phyloP scores from a whole-genome alignment of 805 yeast species.

The Candida loeiensis region DNA sequence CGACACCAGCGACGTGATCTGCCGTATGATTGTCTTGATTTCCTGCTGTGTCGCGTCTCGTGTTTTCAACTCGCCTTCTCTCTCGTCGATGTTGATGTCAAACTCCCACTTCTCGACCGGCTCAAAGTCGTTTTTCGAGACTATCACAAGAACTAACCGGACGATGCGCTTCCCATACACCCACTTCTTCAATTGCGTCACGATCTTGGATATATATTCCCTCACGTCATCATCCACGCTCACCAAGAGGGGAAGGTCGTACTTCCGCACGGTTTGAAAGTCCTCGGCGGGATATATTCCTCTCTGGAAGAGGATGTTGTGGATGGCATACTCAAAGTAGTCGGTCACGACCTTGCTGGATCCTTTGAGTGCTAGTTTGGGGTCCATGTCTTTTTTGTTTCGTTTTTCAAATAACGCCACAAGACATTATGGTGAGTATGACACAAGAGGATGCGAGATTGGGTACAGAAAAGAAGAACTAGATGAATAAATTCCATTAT shows the following conservation, averaged over 20 bases:
- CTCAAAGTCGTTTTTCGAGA: slow-evolving; percentile 63
- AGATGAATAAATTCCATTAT: too few relatives aligned
- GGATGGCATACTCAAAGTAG: slow-evolving; percentile 78
- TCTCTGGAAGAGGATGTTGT: slow-evolving; percentile 79
- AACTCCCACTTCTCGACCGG: slow-evolving; percentile 87
- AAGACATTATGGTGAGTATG: background rate
- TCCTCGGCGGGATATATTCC: slow-evolving; percentile 89
- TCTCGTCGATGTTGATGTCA: slow-evolving; percentile 46
- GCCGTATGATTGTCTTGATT: slow-evolving; percentile 83
- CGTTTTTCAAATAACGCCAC: background rate
- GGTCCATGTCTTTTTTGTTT: slow-evolving; percentile 3
- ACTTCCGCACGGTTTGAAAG: slow-evolving; percentile 71
- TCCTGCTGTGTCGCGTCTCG: slow-evolving; percentile 60
- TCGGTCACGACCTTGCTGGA: slow-evolving; percentile 77
- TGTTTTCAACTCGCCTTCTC: slow-evolving; percentile 24
- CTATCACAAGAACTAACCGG: slow-evolving; percentile 67
- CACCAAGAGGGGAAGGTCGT: slow-evolving; percentile 70
- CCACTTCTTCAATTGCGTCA: slow-evolving; percentile 67
- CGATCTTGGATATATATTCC: slow-evolving; percentile 60
- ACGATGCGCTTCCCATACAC: slow-evolving; percentile 64
- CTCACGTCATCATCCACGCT: slow-evolving; percentile 75
- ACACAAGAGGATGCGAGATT: too few relatives aligned
- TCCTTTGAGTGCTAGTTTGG: slow-evolving; percentile 63
- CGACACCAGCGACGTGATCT: slow-evolving; percentile 82
- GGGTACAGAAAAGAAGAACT: too few relatives aligned